These are phyloP conservation scores for Linnemannia schmuckeri DNA, from an alignment of 192 early-diverging fungal species.

Conservation along the genomic window DNA sequence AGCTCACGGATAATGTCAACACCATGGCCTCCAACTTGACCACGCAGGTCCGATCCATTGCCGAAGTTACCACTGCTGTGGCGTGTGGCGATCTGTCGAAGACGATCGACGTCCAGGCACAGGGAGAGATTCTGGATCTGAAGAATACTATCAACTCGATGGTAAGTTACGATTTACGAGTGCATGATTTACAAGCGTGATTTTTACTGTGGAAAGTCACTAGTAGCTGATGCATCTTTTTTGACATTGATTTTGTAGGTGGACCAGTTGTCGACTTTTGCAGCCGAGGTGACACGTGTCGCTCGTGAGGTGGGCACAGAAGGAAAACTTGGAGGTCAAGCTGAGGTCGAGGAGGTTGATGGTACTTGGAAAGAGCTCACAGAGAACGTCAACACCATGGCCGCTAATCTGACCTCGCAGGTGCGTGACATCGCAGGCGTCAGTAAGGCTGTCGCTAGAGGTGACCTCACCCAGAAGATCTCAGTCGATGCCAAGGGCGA, in stretches of 20 bases:
- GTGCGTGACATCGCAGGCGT: constrained; percentile 72
- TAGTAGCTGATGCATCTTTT: too few relatives aligned
- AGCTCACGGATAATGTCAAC: constrained; percentile 59
- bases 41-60: constrained; percentile 42
- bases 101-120: not conserved
- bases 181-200: too few relatives aligned
- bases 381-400: constrained; percentile 67
- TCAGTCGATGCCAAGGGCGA: constrained; percentile 64
- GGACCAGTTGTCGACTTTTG: constrained; percentile 61
- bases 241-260: constrained; percentile 14
- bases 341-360: too few relatives aligned
- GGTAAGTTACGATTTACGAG: constrained; percentile 23
- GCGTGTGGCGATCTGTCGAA: constrained; percentile 51
- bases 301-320: constrained; percentile 55
- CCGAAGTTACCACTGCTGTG: constrained; percentile 52
- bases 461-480: constrained; percentile 69
- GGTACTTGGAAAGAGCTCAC: constrained; percentile 60
- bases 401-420: constrained; percentile 63
- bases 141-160: constrained; percentile 43
- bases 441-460: constrained; percentile 67
- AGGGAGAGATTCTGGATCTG: constrained; percentile 16
- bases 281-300: constrained; percentile 55
- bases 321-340: constrained; percentile 35
- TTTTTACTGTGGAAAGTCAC: too few relatives aligned
- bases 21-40: constrained; percentile 56